Conservation (phyloP, 495 filamentous ascomycete genomes). For the Penicillium egyptiacum region DNA sequence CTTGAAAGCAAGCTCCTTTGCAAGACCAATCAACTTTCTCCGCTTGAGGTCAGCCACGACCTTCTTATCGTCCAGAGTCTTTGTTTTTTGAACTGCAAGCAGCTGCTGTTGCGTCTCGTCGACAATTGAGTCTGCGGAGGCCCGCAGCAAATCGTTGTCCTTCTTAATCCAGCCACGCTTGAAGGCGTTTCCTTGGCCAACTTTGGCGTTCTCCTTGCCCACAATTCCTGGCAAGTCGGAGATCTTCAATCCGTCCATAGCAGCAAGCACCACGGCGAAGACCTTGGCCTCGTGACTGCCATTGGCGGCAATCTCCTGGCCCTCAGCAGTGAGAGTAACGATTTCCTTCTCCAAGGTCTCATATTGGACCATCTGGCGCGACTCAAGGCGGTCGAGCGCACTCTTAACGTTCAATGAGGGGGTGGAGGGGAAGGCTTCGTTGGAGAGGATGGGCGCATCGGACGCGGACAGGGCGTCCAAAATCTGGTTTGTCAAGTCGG, state of each 20-base stretch:
- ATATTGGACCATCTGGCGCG: conserved; percentile 82
- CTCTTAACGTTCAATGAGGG: conserved; percentile 76
- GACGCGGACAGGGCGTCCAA: conserved; percentile 65
- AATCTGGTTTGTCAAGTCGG: conserved; percentile 64
- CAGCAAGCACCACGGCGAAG: conserved; percentile 77
- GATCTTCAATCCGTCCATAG: conserved; percentile 77
- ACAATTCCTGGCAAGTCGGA: conserved; percentile 74
- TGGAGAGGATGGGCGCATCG: conserved; percentile 66
- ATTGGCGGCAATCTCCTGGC: conserved; percentile 71
- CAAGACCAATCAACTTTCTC: conserved; percentile 76
- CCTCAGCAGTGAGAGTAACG: conserved; percentile 75
- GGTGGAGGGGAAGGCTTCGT: conserved; percentile 71
- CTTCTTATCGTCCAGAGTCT: conserved; percentile 68
- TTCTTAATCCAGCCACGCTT: conserved; percentile 96
- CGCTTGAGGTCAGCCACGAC: conserved; percentile 78
- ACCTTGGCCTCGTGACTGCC: conserved; percentile 95
- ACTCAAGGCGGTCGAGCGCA: conserved; percentile 79
- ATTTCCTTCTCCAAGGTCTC: conserved; percentile 78
- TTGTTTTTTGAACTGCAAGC: conserved; percentile 63
- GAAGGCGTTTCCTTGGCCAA: conserved; percentile 95
- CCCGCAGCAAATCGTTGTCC: conserved; percentile 65
- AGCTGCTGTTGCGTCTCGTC: conserved; percentile 78
- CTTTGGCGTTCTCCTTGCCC: conserved; percentile 78
- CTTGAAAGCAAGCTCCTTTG: conserved; percentile 83
- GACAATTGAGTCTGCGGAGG: conserved; percentile 64